phyloP scores from a whole-genome alignment of 495 filamentous ascomycete species.

The Penicillium mononematosum region DNA sequence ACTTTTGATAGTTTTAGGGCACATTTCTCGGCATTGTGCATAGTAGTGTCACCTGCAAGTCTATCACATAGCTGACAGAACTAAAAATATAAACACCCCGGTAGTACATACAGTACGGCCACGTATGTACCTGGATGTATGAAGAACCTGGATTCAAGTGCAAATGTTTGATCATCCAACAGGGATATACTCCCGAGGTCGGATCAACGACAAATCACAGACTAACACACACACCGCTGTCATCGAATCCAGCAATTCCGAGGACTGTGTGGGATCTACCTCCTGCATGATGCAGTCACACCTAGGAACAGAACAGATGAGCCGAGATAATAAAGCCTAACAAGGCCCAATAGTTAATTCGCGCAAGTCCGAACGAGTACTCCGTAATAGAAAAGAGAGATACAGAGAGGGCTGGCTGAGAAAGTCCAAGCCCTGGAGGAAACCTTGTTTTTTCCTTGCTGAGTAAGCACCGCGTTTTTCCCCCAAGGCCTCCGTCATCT shows the following conservation, averaged over 20 bases:
- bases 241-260: slow-evolving; percentile 3
- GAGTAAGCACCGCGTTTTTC: slow-evolving; percentile 8
- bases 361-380: slow-evolving; percentile 3
- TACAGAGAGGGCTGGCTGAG: not conserved
- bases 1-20: too few species aligned
- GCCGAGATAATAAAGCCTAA: not conserved
- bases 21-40: not conserved
- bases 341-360: not conserved
- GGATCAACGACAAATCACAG: not conserved
- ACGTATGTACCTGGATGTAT: not conserved
- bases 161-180: not conserved
- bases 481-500: slow-evolving; percentile 8
- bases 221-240: slow-evolving; percentile 1
- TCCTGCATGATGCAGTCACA: slow-evolving; percentile 1
- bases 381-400: too few species aligned
- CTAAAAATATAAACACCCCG: not conserved
- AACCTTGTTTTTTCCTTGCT: not conserved
- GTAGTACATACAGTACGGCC: not conserved
- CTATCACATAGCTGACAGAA: not conserved
- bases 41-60: not conserved
- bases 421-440: not conserved
- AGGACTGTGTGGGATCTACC: not conserved
- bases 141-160: not conserved
- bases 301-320: not conserved
- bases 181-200: not conserved